Percentiles rank a stretch among this genome's conserved stretches.
These are phyloP conservation scores for Psidium guajava DNA, from an alignment of 345 rosid species.

Conservation along the genomic window DNA sequence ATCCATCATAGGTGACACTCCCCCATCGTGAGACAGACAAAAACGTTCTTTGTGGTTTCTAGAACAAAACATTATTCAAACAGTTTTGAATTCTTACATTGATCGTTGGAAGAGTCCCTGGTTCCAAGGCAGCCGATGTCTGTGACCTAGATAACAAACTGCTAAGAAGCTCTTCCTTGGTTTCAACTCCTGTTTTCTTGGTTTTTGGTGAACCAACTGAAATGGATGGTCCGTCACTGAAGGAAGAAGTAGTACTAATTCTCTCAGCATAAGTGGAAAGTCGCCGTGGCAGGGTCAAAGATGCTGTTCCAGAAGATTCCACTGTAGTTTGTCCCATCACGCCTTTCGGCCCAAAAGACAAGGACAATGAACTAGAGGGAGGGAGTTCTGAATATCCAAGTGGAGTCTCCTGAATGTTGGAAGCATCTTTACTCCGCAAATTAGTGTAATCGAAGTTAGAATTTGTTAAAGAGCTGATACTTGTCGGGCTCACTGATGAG, in stretches of 20 bases:
- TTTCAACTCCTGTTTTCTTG: constrained; percentile 89
- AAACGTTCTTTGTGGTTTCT: neutral
- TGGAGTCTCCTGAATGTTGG: constrained; percentile 34
- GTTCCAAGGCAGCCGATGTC: constrained; percentile 29
- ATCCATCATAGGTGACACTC: neutral
- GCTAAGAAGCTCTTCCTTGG: constrained; percentile 57
- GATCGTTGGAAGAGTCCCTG: constrained; percentile 31
- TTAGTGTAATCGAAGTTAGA: constrained; percentile 29
- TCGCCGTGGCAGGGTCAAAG: constrained; percentile 46
- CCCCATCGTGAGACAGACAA: neutral
- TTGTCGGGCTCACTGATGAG: constrained; percentile 38
- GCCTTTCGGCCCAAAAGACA: constrained; percentile 31
- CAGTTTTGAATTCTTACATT: constrained; percentile 40
- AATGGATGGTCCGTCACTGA: constrained; percentile 50
- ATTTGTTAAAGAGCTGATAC: constrained; percentile 25
- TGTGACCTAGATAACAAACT: constrained; percentile 59
- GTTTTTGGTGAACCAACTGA: constrained; percentile 62
- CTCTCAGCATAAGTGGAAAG: constrained; percentile 78
- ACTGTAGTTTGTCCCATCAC: constrained; percentile 27
- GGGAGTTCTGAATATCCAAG: constrained; percentile 40
- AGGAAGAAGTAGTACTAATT: constrained; percentile 72
- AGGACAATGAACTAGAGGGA: constrained; percentile 44
- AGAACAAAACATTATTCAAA: neutral
- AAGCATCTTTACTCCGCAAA: constrained; percentile 38
- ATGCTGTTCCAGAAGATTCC: constrained; percentile 42